Evolutionary conservation across 2,329 filamentous ascomycete species (phyloP), one percentile per base, ranked within the genome.

Genomic region (Ophiostoma triangulosporum): DNA sequence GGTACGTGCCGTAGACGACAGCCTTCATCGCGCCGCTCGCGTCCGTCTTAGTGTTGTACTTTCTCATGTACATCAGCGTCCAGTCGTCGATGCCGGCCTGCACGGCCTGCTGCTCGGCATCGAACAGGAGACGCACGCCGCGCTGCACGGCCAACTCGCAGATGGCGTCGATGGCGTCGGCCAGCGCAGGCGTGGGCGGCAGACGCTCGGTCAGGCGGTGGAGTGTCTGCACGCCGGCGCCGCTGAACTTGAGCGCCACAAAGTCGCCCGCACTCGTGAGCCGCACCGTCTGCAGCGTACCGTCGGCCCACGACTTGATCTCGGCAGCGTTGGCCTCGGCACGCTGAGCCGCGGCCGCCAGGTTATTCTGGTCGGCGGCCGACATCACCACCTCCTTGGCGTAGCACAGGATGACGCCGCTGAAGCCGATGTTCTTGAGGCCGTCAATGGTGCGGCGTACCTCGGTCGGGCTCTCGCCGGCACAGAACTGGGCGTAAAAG

Each of bases 401-500:
- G 62, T 94, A 95, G 50, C 86, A 83, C 48, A 95, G 73, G 53
- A 95, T 88, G 6, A 95, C 86, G 12, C 89, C 90, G 24, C 78
- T 79, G 64, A 88, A 95, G 1, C 90, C 90, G 45, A 91, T 80
- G 31, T 72, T 66, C 66, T 88, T 86, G 9, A 95, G 73, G 2
- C 74, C 71, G 1, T 73, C 64, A 29, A 88, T 78, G 0, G 84
- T 89, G 29, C 65, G 68, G 40, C 73, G 71, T 2, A 94, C 84
- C 66, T 95, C 86, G 1, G 65, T 62, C 0, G 76, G 73, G 49
- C 78, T 84, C 68, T 89, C 85, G 27, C 90, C 90, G 0, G 87
- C 88, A 66, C 90, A 96, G 68, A 95, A 96, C 62, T 96, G 90
- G 24, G 82, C 81, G 65, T 95, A 95, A 62, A 95, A 89, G 0